Conservation (phyloP, 495 filamentous ascomycete species). For the Delitschia confertaspora region DNA sequence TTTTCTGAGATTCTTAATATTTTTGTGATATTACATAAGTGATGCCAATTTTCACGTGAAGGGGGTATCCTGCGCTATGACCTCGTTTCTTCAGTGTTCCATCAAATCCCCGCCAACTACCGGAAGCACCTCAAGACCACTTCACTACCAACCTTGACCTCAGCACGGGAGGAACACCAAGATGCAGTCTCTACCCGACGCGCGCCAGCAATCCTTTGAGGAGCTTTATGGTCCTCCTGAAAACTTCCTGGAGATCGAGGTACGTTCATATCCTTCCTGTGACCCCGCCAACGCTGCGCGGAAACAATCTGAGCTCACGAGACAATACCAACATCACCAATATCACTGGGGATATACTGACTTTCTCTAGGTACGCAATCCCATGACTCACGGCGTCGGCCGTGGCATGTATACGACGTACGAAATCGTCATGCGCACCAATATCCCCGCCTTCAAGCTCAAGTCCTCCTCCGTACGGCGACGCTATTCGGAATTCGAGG, state of each 20-base stretch:
- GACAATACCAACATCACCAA: background rate
- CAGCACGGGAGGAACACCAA: too few relatives aligned
- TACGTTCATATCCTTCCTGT: slow-evolving; percentile 35
- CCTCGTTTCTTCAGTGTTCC: too few relatives aligned
- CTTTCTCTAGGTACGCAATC: slow-evolving; percentile 73
- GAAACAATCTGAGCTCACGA: slow-evolving; percentile 13
- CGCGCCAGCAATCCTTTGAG: slow-evolving; percentile 85
- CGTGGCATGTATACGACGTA: slow-evolving; percentile 98
- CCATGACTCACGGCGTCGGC: slow-evolving; percentile 88
- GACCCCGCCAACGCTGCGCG: background rate
- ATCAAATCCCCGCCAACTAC: too few relatives aligned
- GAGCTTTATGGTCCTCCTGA: slow-evolving; percentile 98
- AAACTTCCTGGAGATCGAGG: slow-evolving; percentile 98
- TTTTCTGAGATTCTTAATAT: too few relatives aligned
- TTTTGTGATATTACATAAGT: too few relatives aligned
- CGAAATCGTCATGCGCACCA: slow-evolving; percentile 92
- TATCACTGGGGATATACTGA: too few relatives aligned
- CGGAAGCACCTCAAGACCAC: too few relatives aligned
- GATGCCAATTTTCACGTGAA: too few relatives aligned
- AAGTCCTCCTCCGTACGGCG: slow-evolving; percentile 76
- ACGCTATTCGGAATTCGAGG: slow-evolving; percentile 95
- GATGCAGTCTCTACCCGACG: slow-evolving; percentile 33
- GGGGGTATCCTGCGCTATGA: too few relatives aligned
- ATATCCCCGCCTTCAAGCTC: slow-evolving; percentile 97
- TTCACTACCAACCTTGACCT: too few relatives aligned